A percentile compares a stretch with the other conserved stretches of the same genome.
These are phyloP conservation scores for Fraxinus quadrangulata DNA, from an alignment of 257 asterid species.

Conservation along the genomic window DNA sequence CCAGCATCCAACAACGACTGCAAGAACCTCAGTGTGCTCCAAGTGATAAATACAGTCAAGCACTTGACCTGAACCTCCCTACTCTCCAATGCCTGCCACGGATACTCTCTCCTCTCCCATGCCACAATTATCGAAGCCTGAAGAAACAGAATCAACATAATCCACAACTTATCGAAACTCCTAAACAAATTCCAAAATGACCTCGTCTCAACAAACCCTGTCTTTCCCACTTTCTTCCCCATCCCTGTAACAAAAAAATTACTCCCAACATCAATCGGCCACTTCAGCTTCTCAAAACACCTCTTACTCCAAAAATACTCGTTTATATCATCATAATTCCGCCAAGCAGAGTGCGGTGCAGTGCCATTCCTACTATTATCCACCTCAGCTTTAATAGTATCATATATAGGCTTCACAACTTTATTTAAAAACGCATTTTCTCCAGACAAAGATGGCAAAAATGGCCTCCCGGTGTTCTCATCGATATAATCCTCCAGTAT, in stretches of 20 bases:
- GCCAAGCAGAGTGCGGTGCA: constrained; percentile 96
- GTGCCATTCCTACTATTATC: constrained; percentile 87
- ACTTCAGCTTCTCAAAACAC: constrained; percentile 85
- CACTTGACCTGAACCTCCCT: constrained; percentile 79
- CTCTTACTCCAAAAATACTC: constrained; percentile 97
- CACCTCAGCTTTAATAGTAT: constrained; percentile 75
- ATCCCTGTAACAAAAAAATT: constrained; percentile 77
- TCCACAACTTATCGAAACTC: constrained; percentile 97
- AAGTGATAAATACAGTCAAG: constrained; percentile 77
- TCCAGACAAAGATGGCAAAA: constrained; percentile 83
- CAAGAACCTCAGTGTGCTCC: constrained; percentile 86
- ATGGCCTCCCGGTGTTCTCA: constrained; percentile 90
- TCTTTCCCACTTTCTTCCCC: constrained; percentile 94
- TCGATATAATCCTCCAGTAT: constrained; percentile 91
- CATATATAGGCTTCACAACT: constrained; percentile 85
- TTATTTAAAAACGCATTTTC: constrained; percentile 68
- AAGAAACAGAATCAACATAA: constrained; percentile 80
- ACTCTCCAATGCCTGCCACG: constrained; percentile 75
- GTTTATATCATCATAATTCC: constrained; percentile 93
- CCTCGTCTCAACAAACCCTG: constrained; percentile 96
- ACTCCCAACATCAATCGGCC: constrained; percentile 92
- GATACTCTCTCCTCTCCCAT: constrained; percentile 63
- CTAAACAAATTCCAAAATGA: constrained; percentile 91
- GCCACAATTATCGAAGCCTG: constrained; percentile 91
- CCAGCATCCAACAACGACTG: constrained; percentile 84